These are phyloP conservation scores for Penicillium olsonii DNA, from an alignment of 2,329 filamentous ascomycete genomes.

Conservation along the genomic window DNA sequence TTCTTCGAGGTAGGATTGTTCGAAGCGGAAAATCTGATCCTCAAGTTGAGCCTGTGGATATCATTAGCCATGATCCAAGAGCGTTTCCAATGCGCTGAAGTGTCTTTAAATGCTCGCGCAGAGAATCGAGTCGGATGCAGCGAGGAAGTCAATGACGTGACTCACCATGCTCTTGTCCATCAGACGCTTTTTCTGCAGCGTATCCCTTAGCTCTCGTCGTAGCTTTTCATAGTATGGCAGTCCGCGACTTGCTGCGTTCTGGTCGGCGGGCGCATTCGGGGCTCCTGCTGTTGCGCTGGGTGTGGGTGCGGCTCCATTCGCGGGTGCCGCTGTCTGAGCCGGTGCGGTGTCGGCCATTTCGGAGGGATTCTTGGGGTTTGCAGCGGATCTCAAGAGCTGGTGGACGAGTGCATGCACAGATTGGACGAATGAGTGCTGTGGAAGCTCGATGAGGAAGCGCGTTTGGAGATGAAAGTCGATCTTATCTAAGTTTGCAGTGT, in stretches of 20 bases:
- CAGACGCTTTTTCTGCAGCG: constrained; percentile 64
- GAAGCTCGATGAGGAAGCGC: constrained; percentile 1
- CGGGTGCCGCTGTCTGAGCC: constrained; percentile 27
- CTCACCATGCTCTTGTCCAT: constrained; percentile 63
- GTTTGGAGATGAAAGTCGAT: constrained; percentile 6
- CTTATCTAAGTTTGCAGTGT: constrained; percentile 35
- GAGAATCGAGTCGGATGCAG: not conserved
- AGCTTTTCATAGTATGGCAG: constrained; percentile 73
- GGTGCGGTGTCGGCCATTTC: constrained; percentile 46
- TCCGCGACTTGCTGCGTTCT: constrained; percentile 41
- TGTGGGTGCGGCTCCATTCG: constrained; percentile 21
- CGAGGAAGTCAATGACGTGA: constrained; percentile 6
- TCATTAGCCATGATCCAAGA: not conserved
- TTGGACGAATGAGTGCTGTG: constrained; percentile 3
- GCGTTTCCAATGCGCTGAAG: not conserved
- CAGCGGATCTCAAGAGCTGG: not conserved
- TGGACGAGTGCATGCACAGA: not conserved
- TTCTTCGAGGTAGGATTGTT: constrained; percentile 86
- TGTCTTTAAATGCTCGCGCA: not conserved
- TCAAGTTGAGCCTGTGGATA: constrained; percentile 62
- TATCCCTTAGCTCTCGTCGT: constrained; percentile 66
- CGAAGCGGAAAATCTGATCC: constrained; percentile 79
- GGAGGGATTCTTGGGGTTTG: not conserved
- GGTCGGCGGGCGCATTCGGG: constrained; percentile 27
- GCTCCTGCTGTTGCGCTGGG: constrained; percentile 22